A percentile compares a stretch with the other conserved stretches of the same genome.
Conservation (phyloP, 2,329 filamentous ascomycete species). For the Colletotrichum orchidophilum region DNA sequence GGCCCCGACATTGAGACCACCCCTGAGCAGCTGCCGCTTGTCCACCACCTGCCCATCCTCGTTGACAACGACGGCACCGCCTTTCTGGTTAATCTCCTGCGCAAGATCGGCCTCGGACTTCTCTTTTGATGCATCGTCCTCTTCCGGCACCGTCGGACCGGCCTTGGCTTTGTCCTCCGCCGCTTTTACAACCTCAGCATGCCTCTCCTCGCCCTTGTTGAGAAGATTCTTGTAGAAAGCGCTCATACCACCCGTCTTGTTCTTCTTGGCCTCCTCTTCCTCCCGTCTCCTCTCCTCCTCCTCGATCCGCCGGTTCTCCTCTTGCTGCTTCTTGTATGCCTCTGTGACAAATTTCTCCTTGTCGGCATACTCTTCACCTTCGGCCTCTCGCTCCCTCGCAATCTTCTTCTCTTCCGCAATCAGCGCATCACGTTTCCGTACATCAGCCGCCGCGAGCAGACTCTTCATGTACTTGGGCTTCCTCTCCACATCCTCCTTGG, state of each 20-base stretch:
- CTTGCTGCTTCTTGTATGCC: slow-evolving; percentile 83
- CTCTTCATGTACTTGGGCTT: slow-evolving; percentile 83
- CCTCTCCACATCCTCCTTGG: slow-evolving; percentile 63
- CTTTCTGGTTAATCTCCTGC: slow-evolving; percentile 71
- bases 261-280: slow-evolving; percentile 71
- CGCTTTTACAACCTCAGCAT: slow-evolving; percentile 75
- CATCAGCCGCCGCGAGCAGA: slow-evolving; percentile 76
- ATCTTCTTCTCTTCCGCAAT: slow-evolving; percentile 85
- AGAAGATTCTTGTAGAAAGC: slow-evolving; percentile 82
- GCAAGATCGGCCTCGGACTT: slow-evolving; percentile 73
- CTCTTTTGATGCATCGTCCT: slow-evolving; percentile 50
- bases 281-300: slow-evolving; percentile 75
- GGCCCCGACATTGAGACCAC: slow-evolving; percentile 77
- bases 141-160: slow-evolving; percentile 44
- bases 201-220: slow-evolving; percentile 74
- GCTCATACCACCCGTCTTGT: slow-evolving; percentile 76
- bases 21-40: slow-evolving; percentile 80
- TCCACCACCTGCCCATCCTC: slow-evolving; percentile 87
- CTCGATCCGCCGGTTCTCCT: slow-evolving; percentile 75
- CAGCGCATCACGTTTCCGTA: slow-evolving; percentile 79
- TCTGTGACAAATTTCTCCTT: slow-evolving; percentile 90
- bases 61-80: slow-evolving; percentile 73
- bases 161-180: slow-evolving; percentile 63
- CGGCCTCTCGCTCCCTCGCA: slow-evolving; percentile 79
- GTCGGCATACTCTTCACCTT: slow-evolving; percentile 82